Evolutionary conservation across 768 basidiomycete species (phyloP).

Genomic region (Ramaria rubella): DNA sequence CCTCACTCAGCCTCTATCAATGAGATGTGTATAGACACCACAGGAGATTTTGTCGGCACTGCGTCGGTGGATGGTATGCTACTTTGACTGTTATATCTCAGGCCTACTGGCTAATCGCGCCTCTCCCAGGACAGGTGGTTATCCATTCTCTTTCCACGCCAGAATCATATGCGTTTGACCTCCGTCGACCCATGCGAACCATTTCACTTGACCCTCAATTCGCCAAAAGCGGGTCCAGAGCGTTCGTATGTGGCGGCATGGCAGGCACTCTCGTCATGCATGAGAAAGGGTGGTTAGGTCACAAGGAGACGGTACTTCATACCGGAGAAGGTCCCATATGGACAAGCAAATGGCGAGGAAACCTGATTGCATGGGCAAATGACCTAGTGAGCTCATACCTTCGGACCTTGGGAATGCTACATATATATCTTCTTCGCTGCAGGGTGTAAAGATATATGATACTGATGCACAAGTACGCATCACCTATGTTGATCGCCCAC

Average conservation of each 20-base stretch:
- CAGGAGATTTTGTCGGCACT: constrained; percentile 84
- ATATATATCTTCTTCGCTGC: not conserved
- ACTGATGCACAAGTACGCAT: constrained; percentile 69
- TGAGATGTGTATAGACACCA: constrained; percentile 78
- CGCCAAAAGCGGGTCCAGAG: constrained; percentile 64
- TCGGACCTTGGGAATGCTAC: not conserved
- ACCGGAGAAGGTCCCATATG: constrained; percentile 91
- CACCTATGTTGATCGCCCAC: constrained; percentile 76
- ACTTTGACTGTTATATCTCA: not conserved
- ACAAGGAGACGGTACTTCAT: constrained; percentile 81
- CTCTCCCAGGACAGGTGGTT: constrained; percentile 76
- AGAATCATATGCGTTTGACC: constrained; percentile 81
- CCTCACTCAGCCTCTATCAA: constrained; percentile 84
- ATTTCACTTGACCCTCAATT: constrained; percentile 90
- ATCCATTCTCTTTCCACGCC: constrained; percentile 74
- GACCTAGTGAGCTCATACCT: constrained; percentile 58
- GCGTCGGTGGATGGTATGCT: constrained; percentile 86
- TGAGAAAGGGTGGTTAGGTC: constrained; percentile 95
- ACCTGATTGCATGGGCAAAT: constrained; percentile 93
- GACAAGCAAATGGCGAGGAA: constrained; percentile 80
- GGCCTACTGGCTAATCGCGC: not conserved
- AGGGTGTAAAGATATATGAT: constrained; percentile 96
- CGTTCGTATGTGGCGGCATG: constrained; percentile 89
- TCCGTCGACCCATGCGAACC: constrained; percentile 87
- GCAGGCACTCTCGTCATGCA: constrained; percentile 79